Percentiles rank a stretch among this genome's conserved stretches.
Conservation (phyloP, 2,329 filamentous ascomycete genomes). For the Colletotrichum liriopes region DNA sequence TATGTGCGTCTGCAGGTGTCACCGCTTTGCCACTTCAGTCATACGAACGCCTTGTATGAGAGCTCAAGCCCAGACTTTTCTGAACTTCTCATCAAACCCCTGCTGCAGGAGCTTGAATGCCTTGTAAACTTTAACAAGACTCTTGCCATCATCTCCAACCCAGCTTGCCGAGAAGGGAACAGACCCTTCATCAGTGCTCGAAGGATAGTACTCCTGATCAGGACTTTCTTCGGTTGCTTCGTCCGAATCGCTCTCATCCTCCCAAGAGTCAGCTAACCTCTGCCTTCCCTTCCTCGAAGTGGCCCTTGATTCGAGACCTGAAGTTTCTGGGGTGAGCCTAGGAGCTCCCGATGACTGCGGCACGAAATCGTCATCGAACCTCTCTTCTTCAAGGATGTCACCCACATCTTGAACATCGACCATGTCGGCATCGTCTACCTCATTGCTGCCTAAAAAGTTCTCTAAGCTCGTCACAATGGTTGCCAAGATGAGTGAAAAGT, state of each 20-base stretch:
- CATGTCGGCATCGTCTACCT: conserved; percentile 49
- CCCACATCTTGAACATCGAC: conserved; percentile 62
- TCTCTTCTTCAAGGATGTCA: conserved; percentile 58
- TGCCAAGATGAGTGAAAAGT: conserved; percentile 71
- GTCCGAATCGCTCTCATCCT: conserved; percentile 54
- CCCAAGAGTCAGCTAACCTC: conserved; percentile 63
- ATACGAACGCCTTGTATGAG: not conserved
- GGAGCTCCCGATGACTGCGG: not conserved
- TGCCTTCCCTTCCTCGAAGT: conserved; percentile 52
- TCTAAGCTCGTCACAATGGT: conserved; percentile 79
- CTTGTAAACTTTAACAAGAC: conserved; percentile 69
- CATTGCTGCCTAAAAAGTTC: conserved; percentile 62
- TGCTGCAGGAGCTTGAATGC: conserved; percentile 71
- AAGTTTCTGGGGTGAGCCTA: not conserved
- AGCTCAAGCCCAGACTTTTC: conserved; percentile 71
- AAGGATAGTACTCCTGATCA: not conserved
- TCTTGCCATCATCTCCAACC: conserved; percentile 57
- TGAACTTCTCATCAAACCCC: conserved; percentile 77
- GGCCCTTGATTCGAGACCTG: not conserved
- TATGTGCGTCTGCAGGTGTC: too few species aligned
- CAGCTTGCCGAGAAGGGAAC: not conserved
- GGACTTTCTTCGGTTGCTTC: conserved; percentile 47
- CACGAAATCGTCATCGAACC: not conserved
- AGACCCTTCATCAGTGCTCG: not conserved
- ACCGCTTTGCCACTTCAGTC: too few species aligned